Evolutionary conservation across 805 yeast species (phyloP).

Genomic region (Cyberlindnera samutprakarnensis): DNA sequence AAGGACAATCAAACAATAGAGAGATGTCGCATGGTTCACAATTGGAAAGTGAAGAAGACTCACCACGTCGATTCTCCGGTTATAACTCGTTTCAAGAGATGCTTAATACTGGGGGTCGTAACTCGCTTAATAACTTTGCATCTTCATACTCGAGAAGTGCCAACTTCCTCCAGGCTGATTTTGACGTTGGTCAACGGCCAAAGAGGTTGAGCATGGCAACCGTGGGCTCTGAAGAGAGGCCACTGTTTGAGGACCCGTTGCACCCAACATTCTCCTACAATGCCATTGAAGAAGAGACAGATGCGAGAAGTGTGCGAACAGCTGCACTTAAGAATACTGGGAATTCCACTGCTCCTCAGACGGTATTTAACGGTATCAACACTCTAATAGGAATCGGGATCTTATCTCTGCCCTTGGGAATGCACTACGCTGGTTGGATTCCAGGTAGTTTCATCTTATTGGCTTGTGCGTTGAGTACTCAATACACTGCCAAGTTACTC

Average conservation of each 20-base stretch:
- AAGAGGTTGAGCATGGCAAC: slow-evolving; percentile 12
- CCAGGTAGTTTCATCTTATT: slow-evolving; percentile 37
- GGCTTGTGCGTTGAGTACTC: slow-evolving; percentile 41
- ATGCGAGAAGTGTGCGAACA: slow-evolving; percentile 12
- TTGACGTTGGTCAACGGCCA: slow-evolving; percentile 18
- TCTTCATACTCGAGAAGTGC: slow-evolving; percentile 20
- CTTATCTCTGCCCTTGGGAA: slow-evolving; percentile 64
- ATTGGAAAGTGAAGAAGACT: too few species aligned
- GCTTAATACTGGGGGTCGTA: slow-evolving; percentile 18
- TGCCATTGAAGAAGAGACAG: slow-evolving; percentile 3
- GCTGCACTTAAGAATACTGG: slow-evolving; percentile 19
- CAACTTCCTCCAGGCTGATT: slow-evolving; percentile 21
- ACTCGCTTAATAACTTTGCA: slow-evolving; percentile 21
- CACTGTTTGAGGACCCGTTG: background rate
- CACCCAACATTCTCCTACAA: background rate
- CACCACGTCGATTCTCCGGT: slow-evolving; percentile 8
- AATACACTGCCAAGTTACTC: slow-evolving; percentile 45
- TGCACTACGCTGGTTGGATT: slow-evolving; percentile 62
- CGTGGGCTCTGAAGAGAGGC: background rate
- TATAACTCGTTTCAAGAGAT: slow-evolving; percentile 22
- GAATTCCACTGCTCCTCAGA: slow-evolving; percentile 63
- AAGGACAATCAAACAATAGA: too few species aligned
- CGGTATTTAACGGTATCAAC: slow-evolving; percentile 70
- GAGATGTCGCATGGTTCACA: too few species aligned
- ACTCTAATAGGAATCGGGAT: slow-evolving; percentile 73